Percentiles rank a stretch among this genome's conserved stretches.
These are phyloP conservation scores for Dipodascus geniculatus DNA, from an alignment of 805 yeast genomes.

Conservation along the genomic window DNA sequence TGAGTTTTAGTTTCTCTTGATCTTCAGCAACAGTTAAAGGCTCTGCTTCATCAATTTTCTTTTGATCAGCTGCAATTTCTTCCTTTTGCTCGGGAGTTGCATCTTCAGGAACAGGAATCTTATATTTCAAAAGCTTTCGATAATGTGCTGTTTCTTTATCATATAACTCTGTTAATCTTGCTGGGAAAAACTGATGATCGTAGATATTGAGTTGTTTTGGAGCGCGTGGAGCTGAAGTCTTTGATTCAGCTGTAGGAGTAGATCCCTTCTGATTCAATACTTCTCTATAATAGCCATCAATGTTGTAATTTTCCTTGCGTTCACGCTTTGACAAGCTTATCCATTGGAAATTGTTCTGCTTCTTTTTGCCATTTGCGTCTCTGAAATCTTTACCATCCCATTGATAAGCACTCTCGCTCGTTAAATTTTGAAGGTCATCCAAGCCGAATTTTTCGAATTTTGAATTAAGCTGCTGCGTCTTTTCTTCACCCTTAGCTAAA, in stretches of 20 bases:
- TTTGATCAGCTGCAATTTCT: conserved; percentile 49
- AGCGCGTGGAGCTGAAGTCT: conserved; percentile 51
- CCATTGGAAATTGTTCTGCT: conserved; percentile 34
- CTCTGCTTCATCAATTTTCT: conserved; percentile 63
- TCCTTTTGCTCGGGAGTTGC: conserved; percentile 29
- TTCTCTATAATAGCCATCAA: conserved; percentile 78
- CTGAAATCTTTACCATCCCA: conserved; percentile 93
- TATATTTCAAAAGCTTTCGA: conserved; percentile 54
- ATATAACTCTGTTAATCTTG: conserved; percentile 60
- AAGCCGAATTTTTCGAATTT: conserved; percentile 79
- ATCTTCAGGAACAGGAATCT: conserved; percentile 42
- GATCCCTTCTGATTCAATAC: conserved; percentile 43
- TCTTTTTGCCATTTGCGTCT: conserved; percentile 27
- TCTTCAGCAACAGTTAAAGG: conserved; percentile 74
- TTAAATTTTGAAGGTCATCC: conserved; percentile 86
- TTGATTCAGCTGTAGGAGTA: conserved; percentile 20
- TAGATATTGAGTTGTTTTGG: conserved; percentile 75
- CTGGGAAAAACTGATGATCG: conserved; percentile 86
- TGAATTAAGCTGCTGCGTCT: conserved; percentile 66
- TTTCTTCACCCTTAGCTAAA: conserved; percentile 66
- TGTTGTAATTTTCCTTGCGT: conserved; percentile 56
- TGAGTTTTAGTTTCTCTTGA: conserved; percentile 46
- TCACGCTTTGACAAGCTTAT: conserved; percentile 66
- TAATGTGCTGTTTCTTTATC: conserved; percentile 73
- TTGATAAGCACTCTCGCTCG: conserved; percentile 84